Base-by-base conservation (phyloP, 2,329 filamentous ascomycete genomes). In the Fusarium aywerte region DNA sequence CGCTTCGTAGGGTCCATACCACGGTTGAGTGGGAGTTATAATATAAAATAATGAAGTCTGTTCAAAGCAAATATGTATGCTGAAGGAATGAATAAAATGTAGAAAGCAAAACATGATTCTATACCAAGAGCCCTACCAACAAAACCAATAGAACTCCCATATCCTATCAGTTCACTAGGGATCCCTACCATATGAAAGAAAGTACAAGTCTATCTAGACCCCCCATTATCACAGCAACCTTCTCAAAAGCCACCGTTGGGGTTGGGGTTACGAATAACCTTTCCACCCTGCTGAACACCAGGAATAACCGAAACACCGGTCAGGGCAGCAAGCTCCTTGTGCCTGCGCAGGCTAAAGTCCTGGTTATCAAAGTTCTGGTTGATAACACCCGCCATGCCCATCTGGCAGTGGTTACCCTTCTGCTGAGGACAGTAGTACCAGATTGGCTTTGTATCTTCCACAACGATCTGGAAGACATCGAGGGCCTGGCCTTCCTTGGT, bases 331-430 rank as follows among this genome's bases (percentile, higher is more conserved):
- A 77, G 67, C 16, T 74, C 72, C 68, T 74, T 77, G 73, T 82
- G 77, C 23, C 72, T 73, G 15, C 73, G 62, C 18, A 83, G 77
- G 43, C 76, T 82, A 62, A 76, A 73, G 45, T 77, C 76, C 60
- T 73, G 70, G 70, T 70, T 74, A 25, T 75, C 66, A n/a, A 81
- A 80, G 72, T 79, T 77, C 73, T 83, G 81, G 75, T 85, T 85
- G 76, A 85, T 80, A 38, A 82, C 79, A 15, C 80, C 82, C 4
- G 79, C 77, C 83, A 85, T 85, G 61, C 82, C 82, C 12, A 73
- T 77, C 66, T 82, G 78, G 79, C 83, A 86, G 71, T 85, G 83
- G 65, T 72, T 69, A 20, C 76, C 79, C 20, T 59, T 70, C 39
- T 75, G 76, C 75, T 82, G 81, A 15, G 78, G 76, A 68, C 80